Conservation (phyloP, 2,329 filamentous ascomycete species). For the Zelopaecilomyces penicillatus region DNA sequence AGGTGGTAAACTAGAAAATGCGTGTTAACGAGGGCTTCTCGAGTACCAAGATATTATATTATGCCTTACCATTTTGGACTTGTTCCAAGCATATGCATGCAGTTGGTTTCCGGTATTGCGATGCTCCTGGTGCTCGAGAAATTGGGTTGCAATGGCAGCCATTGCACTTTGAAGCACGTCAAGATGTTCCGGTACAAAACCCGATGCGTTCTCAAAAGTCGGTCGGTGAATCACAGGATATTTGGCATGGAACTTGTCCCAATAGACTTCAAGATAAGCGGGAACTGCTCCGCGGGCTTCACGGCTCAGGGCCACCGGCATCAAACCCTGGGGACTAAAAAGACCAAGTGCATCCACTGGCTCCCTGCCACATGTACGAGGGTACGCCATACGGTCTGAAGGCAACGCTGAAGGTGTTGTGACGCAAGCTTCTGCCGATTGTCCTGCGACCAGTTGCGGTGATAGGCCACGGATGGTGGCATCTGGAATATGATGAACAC, state of each 20-base stretch:
- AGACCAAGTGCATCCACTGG: constrained; percentile 32
- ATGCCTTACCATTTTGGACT: constrained; percentile 39
- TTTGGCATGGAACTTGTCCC: constrained; percentile 39
- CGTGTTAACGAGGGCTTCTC: constrained; percentile 22
- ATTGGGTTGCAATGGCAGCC: constrained; percentile 49
- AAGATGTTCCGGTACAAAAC: constrained; percentile 22
- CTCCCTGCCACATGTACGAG: constrained; percentile 30
- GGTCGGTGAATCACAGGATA: constrained; percentile 44
- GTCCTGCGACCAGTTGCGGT: constrained; percentile 37
- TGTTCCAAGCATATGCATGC: constrained; percentile 43
- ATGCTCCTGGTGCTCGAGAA: constrained; percentile 38
- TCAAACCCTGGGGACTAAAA: constrained; percentile 18
- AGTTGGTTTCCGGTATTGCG: constrained; percentile 41
- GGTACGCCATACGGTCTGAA: constrained; percentile 23
- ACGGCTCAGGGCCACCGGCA: constrained; percentile 27
- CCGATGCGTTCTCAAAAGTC: constrained; percentile 31
- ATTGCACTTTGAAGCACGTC: constrained; percentile 44
- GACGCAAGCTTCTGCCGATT: constrained; percentile 42
- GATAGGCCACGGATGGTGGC: constrained; percentile 42
- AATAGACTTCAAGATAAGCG: constrained; percentile 44
- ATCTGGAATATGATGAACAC: constrained; percentile 27
- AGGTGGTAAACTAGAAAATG: constrained; percentile 2
- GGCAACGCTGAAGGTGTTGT: constrained; percentile 33
- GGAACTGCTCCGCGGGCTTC: constrained; percentile 37
- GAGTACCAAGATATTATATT: constrained; percentile 1